These are phyloP conservation scores for Hypsizygus ulmarius DNA, from an alignment of 1,284 basidiomycete genomes.

Conservation along the genomic window DNA sequence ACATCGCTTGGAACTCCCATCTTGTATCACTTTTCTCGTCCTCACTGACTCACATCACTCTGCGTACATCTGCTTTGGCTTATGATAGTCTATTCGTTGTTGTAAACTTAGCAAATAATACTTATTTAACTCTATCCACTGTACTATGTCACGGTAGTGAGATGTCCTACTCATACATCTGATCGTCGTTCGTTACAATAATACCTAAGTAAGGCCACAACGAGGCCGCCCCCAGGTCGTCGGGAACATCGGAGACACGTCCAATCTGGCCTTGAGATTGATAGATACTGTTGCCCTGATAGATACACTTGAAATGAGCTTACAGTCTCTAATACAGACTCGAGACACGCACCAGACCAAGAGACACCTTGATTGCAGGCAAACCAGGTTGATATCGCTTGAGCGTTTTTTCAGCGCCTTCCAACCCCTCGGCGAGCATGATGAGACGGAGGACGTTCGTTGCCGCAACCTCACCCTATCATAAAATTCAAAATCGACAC, in stretches of 20 bases:
- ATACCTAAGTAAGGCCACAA: conserved; percentile 35
- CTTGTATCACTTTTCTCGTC: too few species aligned
- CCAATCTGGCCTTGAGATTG: conserved; percentile 34
- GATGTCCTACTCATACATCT: conserved; percentile 25
- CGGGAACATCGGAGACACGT: conserved; percentile 8
- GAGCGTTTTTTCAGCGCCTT: conserved; percentile 35
- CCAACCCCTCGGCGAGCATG: conserved; percentile 17
- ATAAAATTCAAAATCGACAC: neutral
- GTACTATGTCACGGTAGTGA: neutral
- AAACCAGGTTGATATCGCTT: conserved; percentile 53
- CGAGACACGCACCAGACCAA: conserved; percentile 51
- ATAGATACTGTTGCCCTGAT: conserved; percentile 42
- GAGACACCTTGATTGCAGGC: conserved; percentile 69
- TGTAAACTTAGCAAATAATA: too few species aligned
- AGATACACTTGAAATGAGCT: neutral
- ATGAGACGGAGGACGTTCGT: conserved; percentile 51
- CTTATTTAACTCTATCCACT: too few species aligned
- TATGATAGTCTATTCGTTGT: too few species aligned
- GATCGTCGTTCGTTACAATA: conserved; percentile 40
- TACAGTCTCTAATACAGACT: neutral
- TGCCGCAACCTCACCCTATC: conserved; percentile 49
- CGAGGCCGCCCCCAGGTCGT: conserved; percentile 14
- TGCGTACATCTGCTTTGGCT: too few species aligned
- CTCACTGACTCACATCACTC: too few species aligned
- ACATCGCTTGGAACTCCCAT: too few species aligned